Base-by-base conservation (phyloP, 768 basidiomycete species). In the Boletus sp. region DNA sequence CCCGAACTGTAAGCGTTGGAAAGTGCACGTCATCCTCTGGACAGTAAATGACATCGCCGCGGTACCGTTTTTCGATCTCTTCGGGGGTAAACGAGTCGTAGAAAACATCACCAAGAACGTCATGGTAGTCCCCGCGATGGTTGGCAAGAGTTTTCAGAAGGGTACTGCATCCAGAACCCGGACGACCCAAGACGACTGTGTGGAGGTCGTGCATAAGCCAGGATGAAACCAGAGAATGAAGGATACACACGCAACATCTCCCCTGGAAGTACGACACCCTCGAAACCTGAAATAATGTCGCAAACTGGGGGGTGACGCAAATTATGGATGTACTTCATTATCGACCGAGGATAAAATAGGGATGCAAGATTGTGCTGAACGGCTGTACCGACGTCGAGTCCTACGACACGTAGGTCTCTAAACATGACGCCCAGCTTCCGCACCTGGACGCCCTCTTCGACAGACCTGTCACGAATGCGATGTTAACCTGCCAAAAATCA, bases 181-280 rank as follows among this genome's bases (percentile, higher is more conserved):
- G 93, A 30, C 90, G 82, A 20, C 92, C 93, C 36, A 94, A 80
- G 12, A 94, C 92, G 15, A 94, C 89, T 89, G 63, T 9, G 52
- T 10, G 11, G 17, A 12, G 29, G 46, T 24, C 4, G 11, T 42
- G 14, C 1, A 18, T 42, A 24, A 56, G 20, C 15, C 5, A 24
- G n/a, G 17, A 28, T 24, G 50, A 32, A 35, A 47, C 7, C 8
- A 5, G 3, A 18, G 30, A 39, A n/a, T 7, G 76, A 70, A 15
- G 73, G 2, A 77, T 75, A 79, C 77, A 61, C 63, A 84, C 90
- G 75, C 35, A 89, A 77, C 90, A 92, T 90, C 73, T 91, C 87
- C 15, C 87, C 87, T 0, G 86, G 81, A 5, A 80, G 77, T 12
- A 90, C 77, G 2, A 83, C 76, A 9, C 88, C 89, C 41, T 86